Conservation (phyloP, 2,329 filamentous ascomycete genomes). For the Arthroderma sp. region DNA sequence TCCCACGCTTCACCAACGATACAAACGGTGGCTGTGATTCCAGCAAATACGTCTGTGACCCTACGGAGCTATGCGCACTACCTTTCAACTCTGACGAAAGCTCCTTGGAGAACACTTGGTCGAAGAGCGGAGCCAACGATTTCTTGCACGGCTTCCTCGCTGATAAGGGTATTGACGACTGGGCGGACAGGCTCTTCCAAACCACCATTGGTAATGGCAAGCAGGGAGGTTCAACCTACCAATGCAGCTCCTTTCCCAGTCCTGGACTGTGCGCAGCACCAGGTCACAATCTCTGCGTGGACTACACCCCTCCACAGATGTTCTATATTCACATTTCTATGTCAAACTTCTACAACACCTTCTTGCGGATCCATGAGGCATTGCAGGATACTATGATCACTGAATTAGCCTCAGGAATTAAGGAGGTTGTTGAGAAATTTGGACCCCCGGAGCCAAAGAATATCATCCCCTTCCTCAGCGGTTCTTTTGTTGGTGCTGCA, state of each 20-base stretch:
- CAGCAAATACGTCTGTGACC: background rate
- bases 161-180: background rate
- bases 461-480: background rate
- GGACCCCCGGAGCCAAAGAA: background rate
- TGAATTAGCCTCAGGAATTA: background rate
- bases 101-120: background rate
- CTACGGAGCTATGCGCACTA: background rate
- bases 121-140: background rate
- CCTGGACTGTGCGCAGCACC: background rate
- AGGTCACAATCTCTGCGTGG: background rate
- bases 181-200: slow-evolving; percentile 1
- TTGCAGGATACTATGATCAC: background rate
- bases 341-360: background rate
- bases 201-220: background rate
- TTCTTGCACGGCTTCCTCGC: background rate
- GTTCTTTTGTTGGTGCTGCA: background rate
- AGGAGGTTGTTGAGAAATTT: background rate
- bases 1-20: background rate
- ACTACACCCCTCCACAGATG: background rate
- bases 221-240: background rate
- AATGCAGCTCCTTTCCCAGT: background rate
- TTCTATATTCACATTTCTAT: slow-evolving; percentile 1
- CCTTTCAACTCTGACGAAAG: background rate
- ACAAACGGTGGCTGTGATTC: background rate
- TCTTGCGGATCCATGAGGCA: background rate